A percentile compares a stretch with the other conserved stretches of the same genome.
Evolutionary conservation across 2,329 filamentous ascomycete species (phyloP).

Genomic region (Pleoardoris graminearum): DNA sequence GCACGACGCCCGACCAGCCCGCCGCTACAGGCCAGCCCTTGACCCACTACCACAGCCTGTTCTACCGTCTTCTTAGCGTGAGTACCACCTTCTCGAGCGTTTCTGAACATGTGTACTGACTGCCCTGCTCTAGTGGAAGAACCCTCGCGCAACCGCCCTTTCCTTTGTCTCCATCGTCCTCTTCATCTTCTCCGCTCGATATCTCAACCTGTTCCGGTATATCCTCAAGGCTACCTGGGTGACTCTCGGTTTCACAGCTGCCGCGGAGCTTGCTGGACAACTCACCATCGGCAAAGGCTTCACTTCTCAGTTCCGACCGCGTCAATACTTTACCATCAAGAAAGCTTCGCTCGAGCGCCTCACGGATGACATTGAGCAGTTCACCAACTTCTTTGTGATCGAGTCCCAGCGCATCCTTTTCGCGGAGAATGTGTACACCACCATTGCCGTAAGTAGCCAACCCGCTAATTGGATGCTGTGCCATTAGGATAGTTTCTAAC

Average conservation of each 20-base stretch:
- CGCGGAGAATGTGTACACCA: slow-evolving; percentile 66
- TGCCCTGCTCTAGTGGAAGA: slow-evolving; percentile 58
- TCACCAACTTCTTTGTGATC: slow-evolving; percentile 70
- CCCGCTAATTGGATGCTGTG: neutral
- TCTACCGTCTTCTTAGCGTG: slow-evolving; percentile 67
- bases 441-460: slow-evolving; percentile 57
- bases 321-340: slow-evolving; percentile 67
- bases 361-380: slow-evolving; percentile 64
- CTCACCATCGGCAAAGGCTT: slow-evolving; percentile 61
- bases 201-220: slow-evolving; percentile 65
- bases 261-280: slow-evolving; percentile 61
- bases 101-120: slow-evolving; percentile 15
- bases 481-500: slow-evolving; percentile 3
- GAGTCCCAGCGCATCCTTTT: slow-evolving; percentile 69
- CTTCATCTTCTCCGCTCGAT: slow-evolving; percentile 66
- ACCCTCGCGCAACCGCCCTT: slow-evolving; percentile 65
- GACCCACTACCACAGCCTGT: slow-evolving; percentile 69
- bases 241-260: slow-evolving; percentile 61
- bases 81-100: slow-evolving; percentile 28
- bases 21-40: slow-evolving; percentile 64
- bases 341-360: slow-evolving; percentile 65
- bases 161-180: slow-evolving; percentile 59
- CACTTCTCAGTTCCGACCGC: slow-evolving; percentile 63
- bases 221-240: slow-evolving; percentile 63
- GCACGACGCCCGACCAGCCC: slow-evolving; percentile 56